phyloP scores from a whole-genome alignment of 179 eudicot genomes.

The Vitellaria paradoxa region DNA sequence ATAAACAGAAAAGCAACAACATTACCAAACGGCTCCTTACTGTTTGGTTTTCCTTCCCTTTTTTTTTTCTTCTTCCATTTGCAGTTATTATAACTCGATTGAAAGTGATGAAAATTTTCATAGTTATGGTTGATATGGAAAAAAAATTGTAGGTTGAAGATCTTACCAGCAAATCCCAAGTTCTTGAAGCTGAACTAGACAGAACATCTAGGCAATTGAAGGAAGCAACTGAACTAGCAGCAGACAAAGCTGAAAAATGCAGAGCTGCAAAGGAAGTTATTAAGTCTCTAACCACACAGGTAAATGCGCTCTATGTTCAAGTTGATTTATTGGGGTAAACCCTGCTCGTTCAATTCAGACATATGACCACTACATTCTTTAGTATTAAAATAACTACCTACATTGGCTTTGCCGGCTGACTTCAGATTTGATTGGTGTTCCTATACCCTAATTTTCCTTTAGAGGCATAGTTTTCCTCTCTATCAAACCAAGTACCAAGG shows the following conservation, averaged over 20 bases:
- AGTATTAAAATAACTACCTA: neutral
- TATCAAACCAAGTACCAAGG: too few relatives aligned
- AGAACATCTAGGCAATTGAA: constrained; percentile 55
- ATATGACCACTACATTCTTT: neutral
- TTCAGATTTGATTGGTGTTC: neutral
- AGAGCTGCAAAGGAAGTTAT: constrained; percentile 89
- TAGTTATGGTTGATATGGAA: neutral
- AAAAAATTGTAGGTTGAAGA: constrained; percentile 51
- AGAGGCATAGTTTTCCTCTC: neutral
- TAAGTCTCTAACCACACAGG: constrained; percentile 83
- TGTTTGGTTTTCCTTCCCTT: too few relatives aligned
- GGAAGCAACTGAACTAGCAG: constrained; percentile 64
- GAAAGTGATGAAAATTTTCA: neutral
- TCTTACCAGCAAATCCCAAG: constrained; percentile 46
- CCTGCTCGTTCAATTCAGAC: neutral
- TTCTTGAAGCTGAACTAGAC: constrained; percentile 71
- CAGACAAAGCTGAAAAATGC: constrained; percentile 81
- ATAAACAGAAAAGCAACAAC: too few relatives aligned
- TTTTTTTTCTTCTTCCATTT: neutral
- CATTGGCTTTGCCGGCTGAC: neutral
- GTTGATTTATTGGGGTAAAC: neutral
- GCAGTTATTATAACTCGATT: too few relatives aligned
- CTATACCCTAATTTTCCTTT: neutral
- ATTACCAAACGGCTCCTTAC: too few relatives aligned
- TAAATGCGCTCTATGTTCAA: constrained; percentile 15